Evolutionary conservation across 495 filamentous ascomycete genomes (phyloP).

Genomic region (Friedmanniomyces endolithicus): DNA sequence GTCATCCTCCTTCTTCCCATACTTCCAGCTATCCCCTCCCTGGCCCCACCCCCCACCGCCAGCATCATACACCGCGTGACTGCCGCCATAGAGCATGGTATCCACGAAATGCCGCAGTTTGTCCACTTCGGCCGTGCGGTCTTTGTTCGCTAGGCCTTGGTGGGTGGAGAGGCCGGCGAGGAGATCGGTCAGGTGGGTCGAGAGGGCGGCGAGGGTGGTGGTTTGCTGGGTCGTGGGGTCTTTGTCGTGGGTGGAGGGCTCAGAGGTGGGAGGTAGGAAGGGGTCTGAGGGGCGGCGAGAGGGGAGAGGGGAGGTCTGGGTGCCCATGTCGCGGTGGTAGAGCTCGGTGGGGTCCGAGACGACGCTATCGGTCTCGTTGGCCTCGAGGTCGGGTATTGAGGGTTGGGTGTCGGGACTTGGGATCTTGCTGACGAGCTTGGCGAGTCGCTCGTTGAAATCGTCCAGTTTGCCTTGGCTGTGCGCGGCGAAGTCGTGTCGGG

Average conservation of each 20-base stretch:
- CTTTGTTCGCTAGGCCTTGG: neutral
- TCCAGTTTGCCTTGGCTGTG: constrained; percentile 52
- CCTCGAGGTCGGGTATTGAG: constrained; percentile 21
- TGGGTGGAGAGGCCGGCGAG: constrained; percentile 22
- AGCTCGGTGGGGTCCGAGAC: constrained; percentile 67
- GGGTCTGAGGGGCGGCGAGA: constrained; percentile 27
- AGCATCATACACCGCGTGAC: neutral
- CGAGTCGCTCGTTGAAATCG: constrained; percentile 63
- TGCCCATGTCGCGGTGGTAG: constrained; percentile 80
- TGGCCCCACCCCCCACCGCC: constrained; percentile 3
- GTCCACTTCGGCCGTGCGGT: too few species aligned
- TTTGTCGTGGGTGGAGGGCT: constrained; percentile 22
- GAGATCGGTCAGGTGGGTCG: constrained; percentile 43
- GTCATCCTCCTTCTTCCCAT: constrained; percentile 18
- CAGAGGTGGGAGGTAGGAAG: constrained; percentile 20
- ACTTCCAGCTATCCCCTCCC: constrained; percentile 2
- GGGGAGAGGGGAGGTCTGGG: constrained; percentile 58
- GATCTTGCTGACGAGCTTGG: constrained; percentile 51
- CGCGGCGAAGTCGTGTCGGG: constrained; percentile 68
- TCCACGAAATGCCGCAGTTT: constrained; percentile 43
- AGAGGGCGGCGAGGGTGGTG: constrained; percentile 35
- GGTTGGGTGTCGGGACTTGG: too few species aligned
- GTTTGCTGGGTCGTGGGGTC: constrained; percentile 34
- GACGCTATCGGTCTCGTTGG: constrained; percentile 34
- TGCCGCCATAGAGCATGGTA: constrained; percentile 35